Evolutionary conservation across 305 asterid genomes (phyloP).

Genomic region (Rubia peregrina): DNA sequence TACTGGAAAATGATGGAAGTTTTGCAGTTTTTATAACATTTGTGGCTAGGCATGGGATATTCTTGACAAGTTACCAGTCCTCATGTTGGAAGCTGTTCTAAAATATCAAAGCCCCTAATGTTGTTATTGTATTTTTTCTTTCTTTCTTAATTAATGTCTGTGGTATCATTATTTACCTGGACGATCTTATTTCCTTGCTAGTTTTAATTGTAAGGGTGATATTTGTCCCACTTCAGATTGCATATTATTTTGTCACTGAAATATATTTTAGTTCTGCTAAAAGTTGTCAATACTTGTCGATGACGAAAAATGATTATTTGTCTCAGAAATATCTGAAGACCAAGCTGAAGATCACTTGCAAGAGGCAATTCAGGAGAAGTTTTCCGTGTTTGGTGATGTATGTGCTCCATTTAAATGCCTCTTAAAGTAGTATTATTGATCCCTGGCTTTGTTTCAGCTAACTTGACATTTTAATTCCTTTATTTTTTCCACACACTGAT

Average conservation of each 20-base stretch:
- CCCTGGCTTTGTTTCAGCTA: constrained; percentile 20
- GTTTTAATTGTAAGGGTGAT: neutral
- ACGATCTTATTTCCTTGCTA: neutral
- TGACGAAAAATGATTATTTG: constrained; percentile 21
- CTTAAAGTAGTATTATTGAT: constrained; percentile 19
- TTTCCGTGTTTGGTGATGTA: constrained; percentile 96
- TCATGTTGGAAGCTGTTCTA: neutral
- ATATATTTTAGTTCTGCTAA: neutral
- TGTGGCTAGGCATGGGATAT: neutral
- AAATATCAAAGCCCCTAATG: neutral
- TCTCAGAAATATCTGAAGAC: constrained; percentile 92
- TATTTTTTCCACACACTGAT: neutral
- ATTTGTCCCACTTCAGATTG: constrained; percentile 8
- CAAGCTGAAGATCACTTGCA: constrained; percentile 97
- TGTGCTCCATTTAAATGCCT: constrained; percentile 9
- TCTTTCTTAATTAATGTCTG: neutral
- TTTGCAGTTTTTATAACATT: constrained; percentile 10
- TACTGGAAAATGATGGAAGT: neutral
- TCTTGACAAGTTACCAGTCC: neutral
- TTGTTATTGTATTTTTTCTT: neutral
- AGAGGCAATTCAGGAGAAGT: constrained; percentile 94
- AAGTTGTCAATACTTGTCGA: constrained; percentile 7
- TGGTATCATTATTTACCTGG: neutral
- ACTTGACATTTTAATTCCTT: constrained; percentile 6
- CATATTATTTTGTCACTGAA: neutral